Evolutionary conservation across 179 eudicot genomes (phyloP).

Genomic region (Gypsophila paniculata): DNA sequence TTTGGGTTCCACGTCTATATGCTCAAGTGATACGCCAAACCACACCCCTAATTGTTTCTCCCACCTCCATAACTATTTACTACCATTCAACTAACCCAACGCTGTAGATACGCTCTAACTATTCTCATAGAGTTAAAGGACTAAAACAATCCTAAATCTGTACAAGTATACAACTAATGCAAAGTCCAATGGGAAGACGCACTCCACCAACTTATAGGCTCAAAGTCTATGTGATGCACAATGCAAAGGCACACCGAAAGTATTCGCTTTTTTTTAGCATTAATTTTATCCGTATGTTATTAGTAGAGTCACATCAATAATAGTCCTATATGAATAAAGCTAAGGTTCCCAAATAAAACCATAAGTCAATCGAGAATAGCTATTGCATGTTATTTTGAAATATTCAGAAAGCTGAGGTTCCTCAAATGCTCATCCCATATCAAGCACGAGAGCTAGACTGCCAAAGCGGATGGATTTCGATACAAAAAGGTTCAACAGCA

Average conservation of each 20-base stretch:
- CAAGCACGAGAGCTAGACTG: background rate
- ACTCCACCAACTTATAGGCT: background rate
- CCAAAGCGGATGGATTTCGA: background rate
- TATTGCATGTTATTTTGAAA: background rate
- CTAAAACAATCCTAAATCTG: no score
- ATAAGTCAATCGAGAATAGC: no score
- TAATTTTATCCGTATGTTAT: no score
- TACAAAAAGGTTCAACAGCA: background rate
- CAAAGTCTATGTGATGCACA: background rate
- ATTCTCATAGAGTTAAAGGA: no score
- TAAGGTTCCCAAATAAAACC: background rate
- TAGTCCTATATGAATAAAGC: background rate
- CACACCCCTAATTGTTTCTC: no score
- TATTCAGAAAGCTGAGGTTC: background rate
- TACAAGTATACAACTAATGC: background rate
- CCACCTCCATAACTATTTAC: no score
- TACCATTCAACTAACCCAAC: no score
- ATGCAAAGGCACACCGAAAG: background rate
- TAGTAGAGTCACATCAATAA: background rate
- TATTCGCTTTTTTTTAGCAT: background rate
- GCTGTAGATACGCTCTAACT: no score
- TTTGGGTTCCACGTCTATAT: no score
- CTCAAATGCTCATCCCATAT: background rate
- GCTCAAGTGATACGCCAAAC: no score
- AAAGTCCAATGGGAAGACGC: background rate